Conservation (phyloP, 495 filamentous ascomycete species). For the Baudoinia panamericana region DNA sequence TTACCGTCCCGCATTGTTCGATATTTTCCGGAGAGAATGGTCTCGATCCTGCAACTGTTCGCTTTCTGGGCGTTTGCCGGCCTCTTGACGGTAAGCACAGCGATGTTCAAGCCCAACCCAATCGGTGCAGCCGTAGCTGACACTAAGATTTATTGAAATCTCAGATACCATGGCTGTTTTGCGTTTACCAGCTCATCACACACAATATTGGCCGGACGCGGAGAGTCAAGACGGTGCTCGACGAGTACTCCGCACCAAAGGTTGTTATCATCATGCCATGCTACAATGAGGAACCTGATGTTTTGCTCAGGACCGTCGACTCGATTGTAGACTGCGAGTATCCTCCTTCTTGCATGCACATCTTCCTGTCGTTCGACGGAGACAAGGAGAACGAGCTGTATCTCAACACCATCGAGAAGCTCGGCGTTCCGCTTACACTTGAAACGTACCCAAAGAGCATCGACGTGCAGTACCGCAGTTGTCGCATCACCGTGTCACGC, state of each 20-base stretch:
- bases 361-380: constrained; percentile 94
- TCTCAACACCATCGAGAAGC: constrained; percentile 71
- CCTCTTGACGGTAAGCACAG: constrained; percentile 68
- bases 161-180: constrained; percentile 91
- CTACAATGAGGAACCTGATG: constrained; percentile 80
- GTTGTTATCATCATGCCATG: constrained; percentile 96
- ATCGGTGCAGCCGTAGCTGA: too few relatives aligned
- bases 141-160: too few relatives aligned
- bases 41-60: constrained; percentile 76
- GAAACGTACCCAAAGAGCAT: constrained; percentile 79
- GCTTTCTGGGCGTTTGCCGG: constrained; percentile 90
- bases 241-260: constrained; percentile 79
- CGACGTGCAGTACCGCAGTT: constrained; percentile 71
- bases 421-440: constrained; percentile 69
- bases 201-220: constrained; percentile 69
- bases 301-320: constrained; percentile 79
- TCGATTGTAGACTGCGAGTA: constrained; percentile 94
- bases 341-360: constrained; percentile 81
- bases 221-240: constrained; percentile 68
- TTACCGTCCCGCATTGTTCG: constrained; percentile 57
- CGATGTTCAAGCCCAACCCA: too few relatives aligned
- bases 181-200: constrained; percentile 78
- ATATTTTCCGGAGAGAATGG: constrained; percentile 55
- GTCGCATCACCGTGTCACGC: constrained; percentile 79
- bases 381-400: constrained; percentile 80